Base-by-base conservation (phyloP, 805 yeast species). In the Barnettozyma siamensis region DNA sequence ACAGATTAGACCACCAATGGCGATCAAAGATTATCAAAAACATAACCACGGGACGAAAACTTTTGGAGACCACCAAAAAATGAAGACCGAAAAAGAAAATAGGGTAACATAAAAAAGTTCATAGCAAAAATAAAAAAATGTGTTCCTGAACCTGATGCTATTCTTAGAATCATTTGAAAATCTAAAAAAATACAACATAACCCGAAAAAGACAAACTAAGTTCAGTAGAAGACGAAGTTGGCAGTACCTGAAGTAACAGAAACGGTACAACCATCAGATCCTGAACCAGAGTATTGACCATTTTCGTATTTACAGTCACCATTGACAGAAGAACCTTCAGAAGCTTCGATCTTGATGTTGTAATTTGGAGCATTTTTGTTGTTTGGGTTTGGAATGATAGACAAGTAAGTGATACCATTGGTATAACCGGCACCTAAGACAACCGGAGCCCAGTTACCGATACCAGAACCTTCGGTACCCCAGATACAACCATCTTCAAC, bases 401-500 rank as follows among this genome's bases (percentile, higher is more conserved):
- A 87, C 56, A 91, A 67, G 75, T 87, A 89, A 41, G 95, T 72
- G 56, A 78, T 70, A 44, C 73, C 73, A 43, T 53, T 50, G 46
- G 85, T 70, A 67, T 75, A 72, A 60, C 98, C 97, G 38, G 97
- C 88, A 65, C 99, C 99, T 57, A 93, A 73, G 68, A 83, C 86
- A 53, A 91, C 73, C 55, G 98, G 98, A 51, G 98, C 95, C 97
- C 96, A 91, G 85, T 91, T 91, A 70, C 99, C 99, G 51, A 85
- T 66, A 57, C 81, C 83, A 30, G 89, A 73, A 50, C 87, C 87
- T 7, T 72, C 55, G 40, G 77, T 62, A 64, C 97, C 95, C 99
- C 99, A 91, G 54, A 84, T 65, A 73, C 99, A 91, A 57, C 97
- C 98, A 48, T 89, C 93, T 64, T 82, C 83, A 60, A 72, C 73